Base-by-base conservation (phyloP, 225 moss, liverwort and hornwort genomes). In the Climacium dendroides region DNA sequence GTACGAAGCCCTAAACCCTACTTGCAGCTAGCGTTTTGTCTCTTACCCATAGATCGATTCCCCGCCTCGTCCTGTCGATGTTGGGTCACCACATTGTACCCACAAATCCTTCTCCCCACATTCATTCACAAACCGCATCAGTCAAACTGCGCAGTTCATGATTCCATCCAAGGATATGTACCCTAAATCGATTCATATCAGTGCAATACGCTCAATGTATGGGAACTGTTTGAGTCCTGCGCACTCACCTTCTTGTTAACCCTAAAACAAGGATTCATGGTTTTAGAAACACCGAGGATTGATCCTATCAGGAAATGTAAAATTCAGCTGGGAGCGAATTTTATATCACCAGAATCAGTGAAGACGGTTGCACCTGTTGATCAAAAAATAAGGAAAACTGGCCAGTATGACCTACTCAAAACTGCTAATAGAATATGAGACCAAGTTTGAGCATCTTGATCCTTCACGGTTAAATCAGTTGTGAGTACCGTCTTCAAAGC, bases 81-180 rank as follows among this genome's bases (percentile, higher is more conserved):
- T 92, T 47, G 96, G 96, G 88, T 96, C 96, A 13, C 96, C 96
- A 65, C 91, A 93, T 95, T 96, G 96, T 23, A 89, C 96, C 98
- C 95, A 94, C 80, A 98, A 94, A 89, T 94, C 91, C 96, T 98
- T 60, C 66, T 34, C 65, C 85, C 71, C 65, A 28, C 82, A 55
- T 58, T 18, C 86, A 90, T 43, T 47, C 79, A 85, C 55, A 13
- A 80, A 58, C 54, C 74, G 7, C 78, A 74, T 87, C 78, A 87
- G 28, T 69, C 26, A 59, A 63, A 71, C 18, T 53, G 64, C 54
- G 26, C 17, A 25, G 28, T 32, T 24, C 50, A 59, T 52, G 35
- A 58, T 78, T 82, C 71, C 81, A 62, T 55, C 58, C 66, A 66
- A 65, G 66, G 28, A 66, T 58, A 15, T 54, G 14, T 53, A 74